phyloP scores from a whole-genome alignment of 169 alveolate genomes.

The Plasmodium chabaudi region DNA sequence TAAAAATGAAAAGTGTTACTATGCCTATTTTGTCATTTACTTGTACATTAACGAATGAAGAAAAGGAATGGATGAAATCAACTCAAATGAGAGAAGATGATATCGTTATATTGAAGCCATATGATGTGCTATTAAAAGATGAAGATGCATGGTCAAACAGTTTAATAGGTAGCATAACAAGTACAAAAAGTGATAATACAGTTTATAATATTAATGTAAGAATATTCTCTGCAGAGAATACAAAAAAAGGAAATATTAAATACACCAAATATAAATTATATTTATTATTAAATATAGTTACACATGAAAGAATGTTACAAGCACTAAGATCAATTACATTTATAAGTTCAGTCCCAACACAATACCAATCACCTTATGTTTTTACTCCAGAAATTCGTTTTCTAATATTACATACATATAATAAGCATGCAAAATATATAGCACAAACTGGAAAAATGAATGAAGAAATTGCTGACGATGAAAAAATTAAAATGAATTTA shows the following conservation, averaged over 20 bases:
- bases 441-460: conserved; percentile 70
- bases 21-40: conserved; percentile 70
- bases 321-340: conserved; percentile 81
- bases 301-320: conserved; percentile 83
- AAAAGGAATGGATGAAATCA: conserved; percentile 75
- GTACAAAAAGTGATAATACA: conserved; percentile 62
- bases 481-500: conserved; percentile 62
- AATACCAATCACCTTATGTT: conserved; percentile 73
- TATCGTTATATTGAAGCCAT: conserved; percentile 80
- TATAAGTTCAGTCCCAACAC: conserved; percentile 68
- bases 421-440: conserved; percentile 55
- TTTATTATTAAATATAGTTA: conserved; percentile 61
- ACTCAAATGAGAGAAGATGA: conserved; percentile 83
- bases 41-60: conserved; percentile 74
- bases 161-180: conserved; percentile 51
- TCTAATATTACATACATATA: conserved; percentile 54
- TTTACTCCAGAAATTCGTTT: conserved; percentile 75
- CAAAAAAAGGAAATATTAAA: conserved; percentile 66
- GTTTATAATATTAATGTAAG: conserved; percentile 57
- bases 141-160: conserved; percentile 79
- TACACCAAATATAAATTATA: conserved; percentile 64
- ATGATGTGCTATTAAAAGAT: conserved; percentile 49
- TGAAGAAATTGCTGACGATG: conserved; percentile 53
- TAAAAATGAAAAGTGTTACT: conserved; percentile 68
- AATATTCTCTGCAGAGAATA: conserved; percentile 74